Base-by-base conservation (phyloP, 768 basidiomycete genomes). In the Rhodotorula toruloides region DNA sequence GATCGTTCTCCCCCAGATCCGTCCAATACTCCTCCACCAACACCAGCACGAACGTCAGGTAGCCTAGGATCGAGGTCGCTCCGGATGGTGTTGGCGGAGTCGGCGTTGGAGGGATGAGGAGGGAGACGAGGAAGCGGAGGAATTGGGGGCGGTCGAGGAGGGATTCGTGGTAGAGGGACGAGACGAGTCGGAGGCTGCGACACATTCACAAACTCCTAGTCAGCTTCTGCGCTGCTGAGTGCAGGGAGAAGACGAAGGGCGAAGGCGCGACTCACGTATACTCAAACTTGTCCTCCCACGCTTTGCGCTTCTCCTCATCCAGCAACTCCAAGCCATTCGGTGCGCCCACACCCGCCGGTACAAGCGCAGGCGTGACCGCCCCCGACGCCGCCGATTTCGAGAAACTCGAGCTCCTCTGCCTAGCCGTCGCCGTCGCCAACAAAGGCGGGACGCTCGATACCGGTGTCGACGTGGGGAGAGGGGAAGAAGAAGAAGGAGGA, bases 21-120 rank as follows among this genome's bases (percentile, higher is more conserved):
- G 25, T 40, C n/a, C 60, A 55, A 52, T 67, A 56, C 27, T 67
- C 65, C 22, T 71, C 70, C 32, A 60, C 44, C 34, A 71, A 65
- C 9, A 64, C 44, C 2, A 71, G 49, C 7, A 52, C 65, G 32
- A 71, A 63, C 2, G 70, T 52, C 1, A 67, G 55, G n/a, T 71
- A 65, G 0, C 58, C 58, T 2, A 58, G 43, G 2, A 43, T 44
- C 13, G 55, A 55, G 57, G 10, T 37, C 4, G 48, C 48, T 14
- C 32, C 48, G 4, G 6, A 14, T 19, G 53, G n/a, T 7, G 37
- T 7, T 4, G 42, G 22, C 22, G 22, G 4, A 5, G 32, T 3
- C 1, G 25, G 2, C 4, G 34, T 14, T 11, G 10, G 34, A 17
- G 22, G 55, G 3, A 54, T 32, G 42, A 67, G 54, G 31, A 67